A percentile compares a stretch with the other conserved stretches of the same genome.
Evolutionary conservation across 164 flowering plant species (phyloP).

Genomic region (Magnolia kwangsiensis): DNA sequence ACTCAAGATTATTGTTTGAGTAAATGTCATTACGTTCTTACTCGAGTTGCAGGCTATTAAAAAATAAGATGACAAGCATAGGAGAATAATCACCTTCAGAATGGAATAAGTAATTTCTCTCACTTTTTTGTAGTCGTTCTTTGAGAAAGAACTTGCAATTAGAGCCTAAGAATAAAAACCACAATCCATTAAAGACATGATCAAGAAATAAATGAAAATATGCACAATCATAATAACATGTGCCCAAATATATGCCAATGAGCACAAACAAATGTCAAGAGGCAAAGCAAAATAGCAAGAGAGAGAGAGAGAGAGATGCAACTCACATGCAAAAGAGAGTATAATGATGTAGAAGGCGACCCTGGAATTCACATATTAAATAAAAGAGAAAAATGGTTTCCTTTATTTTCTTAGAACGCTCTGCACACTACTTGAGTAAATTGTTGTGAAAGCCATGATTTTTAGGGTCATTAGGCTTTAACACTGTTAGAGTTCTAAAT

Average conservation of each 20-base stretch:
- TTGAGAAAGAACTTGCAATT: slow-evolving; percentile 69
- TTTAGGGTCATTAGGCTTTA: no score
- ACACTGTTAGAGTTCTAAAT: no score
- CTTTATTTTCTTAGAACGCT: no score
- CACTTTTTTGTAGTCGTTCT: slow-evolving; percentile 60
- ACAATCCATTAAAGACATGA: background rate
- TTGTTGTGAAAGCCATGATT: no score
- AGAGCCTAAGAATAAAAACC: slow-evolving; percentile 50
- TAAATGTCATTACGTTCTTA: background rate
- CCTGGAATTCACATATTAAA: no score
- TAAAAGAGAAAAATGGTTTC: no score
- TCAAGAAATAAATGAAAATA: background rate
- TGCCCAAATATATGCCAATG: background rate
- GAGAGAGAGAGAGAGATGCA: no score
- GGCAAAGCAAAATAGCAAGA: background rate
- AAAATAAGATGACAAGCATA: background rate
- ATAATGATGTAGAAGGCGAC: no score
- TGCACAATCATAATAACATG: background rate
- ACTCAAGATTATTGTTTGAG: no score
- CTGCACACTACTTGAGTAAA: no score
- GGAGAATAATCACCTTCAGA: slow-evolving; percentile 49
- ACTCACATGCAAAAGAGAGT: no score
- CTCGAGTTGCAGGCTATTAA: background rate
- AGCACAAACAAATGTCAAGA: background rate
- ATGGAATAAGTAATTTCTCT: slow-evolving; percentile 56